Percentiles rank a stretch among this genome's conserved stretches.
Evolutionary conservation across 75 land plant species (phyloP).

Genomic region (Adiantum capillusveneris): DNA sequence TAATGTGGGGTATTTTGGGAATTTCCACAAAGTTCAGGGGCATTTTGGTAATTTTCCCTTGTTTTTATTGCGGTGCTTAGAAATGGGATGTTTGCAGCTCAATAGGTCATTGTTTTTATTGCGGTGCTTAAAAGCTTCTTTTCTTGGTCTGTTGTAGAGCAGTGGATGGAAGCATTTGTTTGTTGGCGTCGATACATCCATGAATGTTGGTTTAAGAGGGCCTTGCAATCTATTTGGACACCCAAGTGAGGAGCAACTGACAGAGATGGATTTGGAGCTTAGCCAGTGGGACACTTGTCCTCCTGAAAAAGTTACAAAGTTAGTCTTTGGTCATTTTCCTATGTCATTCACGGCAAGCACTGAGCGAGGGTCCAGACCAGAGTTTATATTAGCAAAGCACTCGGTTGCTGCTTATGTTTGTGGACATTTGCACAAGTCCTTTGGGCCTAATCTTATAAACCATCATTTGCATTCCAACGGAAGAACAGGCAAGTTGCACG

Average conservation of each 20-base stretch:
- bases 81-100: neutral
- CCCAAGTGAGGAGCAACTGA: conserved; percentile 68
- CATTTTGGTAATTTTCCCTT: no score
- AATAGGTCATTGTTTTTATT: no score
- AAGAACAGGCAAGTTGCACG: neutral
- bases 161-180: conserved; percentile 68
- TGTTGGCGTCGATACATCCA: conserved; percentile 78
- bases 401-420: conserved; percentile 70
- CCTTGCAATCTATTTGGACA: conserved; percentile 97
- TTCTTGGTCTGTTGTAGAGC: conserved; percentile 24
- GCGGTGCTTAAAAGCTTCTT: neutral
- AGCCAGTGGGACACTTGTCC: conserved; percentile 57
- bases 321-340: conserved; percentile 93
- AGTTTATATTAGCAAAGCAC: conserved; percentile 64
- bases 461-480: conserved; percentile 30
- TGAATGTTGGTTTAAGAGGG: conserved; percentile 72
- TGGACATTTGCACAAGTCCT: conserved; percentile 85
- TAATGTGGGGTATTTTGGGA: no score
- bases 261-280: conserved; percentile 52
- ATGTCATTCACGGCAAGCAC: conserved; percentile 79
- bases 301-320: conserved; percentile 46
- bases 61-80: no score
- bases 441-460: conserved; percentile 79
- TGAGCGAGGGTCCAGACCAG: conserved; percentile 47
- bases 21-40: no score